phyloP scores from a whole-genome alignment of 2,329 filamentous ascomycete species.

The Paecilomyces sp. region DNA sequence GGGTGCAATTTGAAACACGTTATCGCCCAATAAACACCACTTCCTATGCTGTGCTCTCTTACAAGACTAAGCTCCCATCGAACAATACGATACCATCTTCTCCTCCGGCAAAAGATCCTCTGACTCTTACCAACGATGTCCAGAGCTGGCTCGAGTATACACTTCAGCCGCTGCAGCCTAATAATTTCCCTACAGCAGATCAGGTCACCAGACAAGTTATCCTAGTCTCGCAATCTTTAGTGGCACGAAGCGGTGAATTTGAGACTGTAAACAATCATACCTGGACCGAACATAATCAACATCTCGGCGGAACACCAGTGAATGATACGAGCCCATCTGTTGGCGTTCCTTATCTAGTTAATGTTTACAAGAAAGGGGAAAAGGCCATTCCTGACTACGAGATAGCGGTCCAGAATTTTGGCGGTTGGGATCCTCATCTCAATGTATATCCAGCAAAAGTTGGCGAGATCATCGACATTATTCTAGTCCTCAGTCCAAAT shows the following conservation, averaged over 20 bases:
- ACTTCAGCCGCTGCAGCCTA: not conserved
- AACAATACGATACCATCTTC: not conserved
- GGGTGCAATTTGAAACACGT: conserved; percentile 28
- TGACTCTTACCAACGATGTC: conserved; percentile 10
- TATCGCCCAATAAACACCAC: conserved; percentile 17
- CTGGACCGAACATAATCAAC: not conserved
- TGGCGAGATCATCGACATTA: conserved; percentile 41
- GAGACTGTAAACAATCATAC: conserved; percentile 35
- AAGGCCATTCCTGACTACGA: conserved; percentile 34
- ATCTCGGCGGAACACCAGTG: conserved; percentile 41
- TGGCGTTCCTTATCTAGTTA: conserved; percentile 37
- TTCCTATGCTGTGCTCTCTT: conserved; percentile 19
- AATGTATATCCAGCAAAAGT: conserved; percentile 36
- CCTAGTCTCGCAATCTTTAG: not conserved
- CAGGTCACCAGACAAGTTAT: conserved; percentile 7
- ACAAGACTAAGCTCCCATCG: conserved; percentile 6
- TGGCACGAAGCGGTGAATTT: conserved; percentile 11
- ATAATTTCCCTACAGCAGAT: conserved; percentile 28
- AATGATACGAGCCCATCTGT: conserved; percentile 25
- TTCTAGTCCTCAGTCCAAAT: conserved; percentile 32
- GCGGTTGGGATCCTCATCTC: conserved; percentile 36
- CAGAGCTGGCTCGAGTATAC: conserved; percentile 6
- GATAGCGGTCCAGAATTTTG: conserved; percentile 26
- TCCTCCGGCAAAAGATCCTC: conserved; percentile 5
- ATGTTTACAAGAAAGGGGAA: conserved; percentile 36